phyloP scores from a whole-genome alignment of 306 rosid species.

The Lupinus albus region DNA sequence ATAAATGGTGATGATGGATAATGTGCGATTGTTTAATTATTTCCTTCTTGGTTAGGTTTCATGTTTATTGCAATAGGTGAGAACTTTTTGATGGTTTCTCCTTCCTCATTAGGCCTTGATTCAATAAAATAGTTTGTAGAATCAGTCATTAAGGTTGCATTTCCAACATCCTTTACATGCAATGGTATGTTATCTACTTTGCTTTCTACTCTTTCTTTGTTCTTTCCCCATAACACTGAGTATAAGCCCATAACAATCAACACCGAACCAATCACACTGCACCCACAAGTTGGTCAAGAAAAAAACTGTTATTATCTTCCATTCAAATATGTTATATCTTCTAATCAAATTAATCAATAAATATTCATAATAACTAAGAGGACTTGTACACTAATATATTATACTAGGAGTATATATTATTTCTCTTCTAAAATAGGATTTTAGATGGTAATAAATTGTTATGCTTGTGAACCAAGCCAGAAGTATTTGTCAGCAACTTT shows the following conservation, averaged over 20 bases:
- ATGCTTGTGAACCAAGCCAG: not conserved
- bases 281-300: conserved; percentile 10
- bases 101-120: conserved; percentile 24
- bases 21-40: conserved; percentile 34
- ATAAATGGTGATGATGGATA: too few relatives aligned
- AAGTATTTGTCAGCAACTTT: not conserved
- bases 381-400: too few relatives aligned
- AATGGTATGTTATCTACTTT: conserved; percentile 59
- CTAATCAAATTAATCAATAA: too few relatives aligned
- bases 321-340: too few relatives aligned
- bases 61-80: conserved; percentile 42
- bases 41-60: conserved; percentile 37
- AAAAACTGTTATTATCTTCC: not conserved
- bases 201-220: conserved; percentile 58
- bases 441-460: not conserved
- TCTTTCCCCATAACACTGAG: conserved; percentile 92
- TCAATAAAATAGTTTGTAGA: not conserved
- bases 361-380: too few relatives aligned
- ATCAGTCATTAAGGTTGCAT: conserved; percentile 30
- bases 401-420: too few relatives aligned
- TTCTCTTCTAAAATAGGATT: not conserved
- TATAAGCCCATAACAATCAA: conserved; percentile 78
- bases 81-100: conserved; percentile 31
- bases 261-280: conserved; percentile 67
- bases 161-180: conserved; percentile 49